Evolutionary conservation across 352 stramenopile species (phyloP), one percentile per base, ranked within the genome.

Genomic region (Globisporangium takayamanum): DNA sequence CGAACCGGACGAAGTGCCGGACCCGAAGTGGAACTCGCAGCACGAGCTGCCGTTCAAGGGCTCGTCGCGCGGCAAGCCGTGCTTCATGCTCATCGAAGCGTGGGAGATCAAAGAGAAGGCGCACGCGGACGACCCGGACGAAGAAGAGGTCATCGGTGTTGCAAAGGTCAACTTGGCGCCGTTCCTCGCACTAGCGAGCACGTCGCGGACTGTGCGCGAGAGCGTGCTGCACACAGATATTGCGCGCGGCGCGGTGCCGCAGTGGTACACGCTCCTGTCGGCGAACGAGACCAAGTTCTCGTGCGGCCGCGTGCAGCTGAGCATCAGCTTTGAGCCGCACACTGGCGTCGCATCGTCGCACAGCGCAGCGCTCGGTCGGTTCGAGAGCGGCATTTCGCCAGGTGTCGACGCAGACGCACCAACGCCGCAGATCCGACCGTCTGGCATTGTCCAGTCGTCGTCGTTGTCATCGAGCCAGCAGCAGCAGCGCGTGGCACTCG

Each of bases 211-310:
- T 0, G 86, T 92, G 37, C 77, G 83, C 15, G 79, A 92, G 59
- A 93, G 85, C 51, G 85, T 95, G 10, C 67, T 95, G 41, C 78
- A 95, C 68, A 82, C 73, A 0, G 84, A 95, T 55, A 94, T 95
- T 60, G 86, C 86, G 18, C 78, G 82, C 39, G 86, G 84, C 6
- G 82, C 81, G 45, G 79, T 93, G 37, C 84, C 85, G 11, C 83
- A 95, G 60, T 95, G 85, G 85, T 95, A 95, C 64, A 92, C 82
- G 20, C 53, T 95, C 22, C 52, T 95, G 50, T 95, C 85, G 26
- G 78, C 83, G 22, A 87, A 78, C 53, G 80, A 92, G 59, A 92
- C 85, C 10, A 90, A 91, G 66, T 87, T 89, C 52, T 91, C 85
- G 15, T 93, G 83, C 62, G 85, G 85, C 52, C 75, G 85, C 37